A percentile compares a stretch with the other conserved stretches of the same genome.
Evolutionary conservation across 208 protist species (phyloP).

Genomic region (Leishmania tropica): DNA sequence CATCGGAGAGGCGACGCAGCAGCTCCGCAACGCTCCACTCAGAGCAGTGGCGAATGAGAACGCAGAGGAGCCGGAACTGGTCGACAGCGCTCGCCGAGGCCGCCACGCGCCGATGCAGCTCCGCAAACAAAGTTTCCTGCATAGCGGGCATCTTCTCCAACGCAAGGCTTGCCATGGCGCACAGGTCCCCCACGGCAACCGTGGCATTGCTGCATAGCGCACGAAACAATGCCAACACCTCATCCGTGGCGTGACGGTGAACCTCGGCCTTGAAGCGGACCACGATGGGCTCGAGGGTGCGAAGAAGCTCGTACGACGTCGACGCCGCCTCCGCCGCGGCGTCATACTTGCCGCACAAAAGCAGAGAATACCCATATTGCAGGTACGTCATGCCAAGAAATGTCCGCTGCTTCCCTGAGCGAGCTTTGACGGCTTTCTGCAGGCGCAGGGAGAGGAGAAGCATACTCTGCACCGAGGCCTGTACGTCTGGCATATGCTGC

Average conservation of each 20-base stretch:
- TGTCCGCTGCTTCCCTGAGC: constrained; percentile 12
- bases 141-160: constrained; percentile 18
- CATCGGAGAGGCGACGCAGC: not conserved
- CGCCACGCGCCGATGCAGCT: constrained; percentile 10
- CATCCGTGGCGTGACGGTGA: constrained; percentile 1
- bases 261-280: constrained; percentile 25
- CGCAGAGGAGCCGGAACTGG: constrained; percentile 20
- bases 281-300: constrained; percentile 37
- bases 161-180: constrained; percentile 23
- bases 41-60: constrained; percentile 15
- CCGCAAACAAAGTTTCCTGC: constrained; percentile 4
- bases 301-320: constrained; percentile 19
- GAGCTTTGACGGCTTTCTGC: not conserved
- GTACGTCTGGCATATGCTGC: not conserved
- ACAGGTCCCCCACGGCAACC: constrained; percentile 23
- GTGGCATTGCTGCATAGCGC: not conserved
- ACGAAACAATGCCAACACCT: constrained; percentile 7
- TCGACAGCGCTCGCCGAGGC: not conserved
- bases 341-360: constrained; percentile 20
- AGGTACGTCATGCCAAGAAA: constrained; percentile 39
- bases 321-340: constrained; percentile 5
- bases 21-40: constrained; percentile 26
- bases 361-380: constrained; percentile 32
- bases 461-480: constrained; percentile 16
- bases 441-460: constrained; percentile 35